phyloP scores from a whole-genome alignment of 495 filamentous ascomycete species.

The Aspergillus sclerotioniger region DNA sequence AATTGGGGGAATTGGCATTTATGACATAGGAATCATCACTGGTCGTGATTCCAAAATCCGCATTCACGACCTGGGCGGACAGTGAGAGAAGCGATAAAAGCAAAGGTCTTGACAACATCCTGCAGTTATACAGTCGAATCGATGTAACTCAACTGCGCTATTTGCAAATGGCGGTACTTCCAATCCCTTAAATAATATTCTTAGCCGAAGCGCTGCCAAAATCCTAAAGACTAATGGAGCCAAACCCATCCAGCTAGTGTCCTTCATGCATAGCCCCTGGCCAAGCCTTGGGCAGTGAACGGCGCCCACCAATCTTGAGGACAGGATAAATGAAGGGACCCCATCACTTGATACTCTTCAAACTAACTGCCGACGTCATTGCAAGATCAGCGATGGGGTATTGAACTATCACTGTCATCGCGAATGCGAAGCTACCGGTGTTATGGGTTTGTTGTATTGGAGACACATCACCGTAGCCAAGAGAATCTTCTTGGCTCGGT shows the following conservation, averaged over 20 bases:
- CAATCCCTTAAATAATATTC: too few species aligned
- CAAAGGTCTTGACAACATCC: slow-evolving; percentile 23
- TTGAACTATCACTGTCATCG: not conserved
- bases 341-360: too few species aligned
- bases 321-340: not conserved
- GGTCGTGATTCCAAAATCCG: slow-evolving; percentile 35
- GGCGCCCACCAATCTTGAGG: slow-evolving; percentile 16
- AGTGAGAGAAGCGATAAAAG: slow-evolving; percentile 22
- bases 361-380: not conserved
- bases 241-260: too few species aligned
- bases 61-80: slow-evolving; percentile 22
- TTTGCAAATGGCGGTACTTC: too few species aligned
- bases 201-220: too few species aligned
- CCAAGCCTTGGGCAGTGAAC: slow-evolving; percentile 1
- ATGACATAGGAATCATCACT: slow-evolving; percentile 41
- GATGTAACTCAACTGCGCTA: not conserved
- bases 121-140: slow-evolving; percentile 3
- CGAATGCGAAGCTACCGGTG: too few species aligned
- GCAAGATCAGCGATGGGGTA: not conserved
- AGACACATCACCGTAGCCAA: too few species aligned
- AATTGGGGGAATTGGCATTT: slow-evolving; percentile 53
- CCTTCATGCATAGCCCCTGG: not conserved
- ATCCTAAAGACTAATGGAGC: too few species aligned
- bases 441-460: too few species aligned
- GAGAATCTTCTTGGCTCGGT: too few species aligned